Evolutionary conservation across 768 basidiomycete genomes (phyloP).

Genomic region (Tulasnella sp.): DNA sequence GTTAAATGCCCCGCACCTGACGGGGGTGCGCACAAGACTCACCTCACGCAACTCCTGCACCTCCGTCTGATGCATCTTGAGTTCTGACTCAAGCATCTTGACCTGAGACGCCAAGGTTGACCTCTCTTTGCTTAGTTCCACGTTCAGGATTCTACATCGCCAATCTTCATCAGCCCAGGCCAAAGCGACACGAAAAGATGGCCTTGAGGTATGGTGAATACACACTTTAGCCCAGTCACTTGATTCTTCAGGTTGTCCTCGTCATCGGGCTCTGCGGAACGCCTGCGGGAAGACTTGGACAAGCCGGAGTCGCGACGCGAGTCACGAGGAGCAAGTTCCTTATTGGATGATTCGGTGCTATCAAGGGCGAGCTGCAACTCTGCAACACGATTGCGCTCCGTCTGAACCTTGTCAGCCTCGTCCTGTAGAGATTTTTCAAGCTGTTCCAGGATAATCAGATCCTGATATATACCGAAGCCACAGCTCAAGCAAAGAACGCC

Average conservation of each 20-base stretch:
- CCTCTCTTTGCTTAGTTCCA: slow-evolving; percentile 80
- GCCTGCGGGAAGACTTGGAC: slow-evolving; percentile 9
- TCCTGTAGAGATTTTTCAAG: slow-evolving; percentile 6
- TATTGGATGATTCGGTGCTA: neutral
- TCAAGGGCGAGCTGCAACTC: slow-evolving; percentile 6
- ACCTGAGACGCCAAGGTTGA: slow-evolving; percentile 47
- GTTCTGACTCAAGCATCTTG: slow-evolving; percentile 68
- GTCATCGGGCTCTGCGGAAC: slow-evolving; percentile 5
- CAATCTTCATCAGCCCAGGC: neutral
- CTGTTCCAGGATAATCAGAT: neutral
- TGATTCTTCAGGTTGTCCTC: slow-evolving; percentile 46
- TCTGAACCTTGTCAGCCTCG: neutral
- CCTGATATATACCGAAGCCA: neutral
- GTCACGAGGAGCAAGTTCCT: neutral
- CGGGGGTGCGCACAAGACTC: neutral
- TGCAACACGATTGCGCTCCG: slow-evolving; percentile 1
- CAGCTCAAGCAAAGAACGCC: neutral
- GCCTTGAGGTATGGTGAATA: slow-evolving; percentile 9
- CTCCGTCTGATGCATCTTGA: slow-evolving; percentile 54
- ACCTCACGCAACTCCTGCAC: slow-evolving; percentile 68
- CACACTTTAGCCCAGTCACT: slow-evolving; percentile 73
- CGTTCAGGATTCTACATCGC: slow-evolving; percentile 61
- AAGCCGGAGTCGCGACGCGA: slow-evolving; percentile 13
- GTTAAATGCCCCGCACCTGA: neutral
- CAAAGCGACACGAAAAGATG: slow-evolving; percentile 12